Evolutionary conservation across 805 yeast genomes (phyloP).

Genomic region (Pichia kluyveri): DNA sequence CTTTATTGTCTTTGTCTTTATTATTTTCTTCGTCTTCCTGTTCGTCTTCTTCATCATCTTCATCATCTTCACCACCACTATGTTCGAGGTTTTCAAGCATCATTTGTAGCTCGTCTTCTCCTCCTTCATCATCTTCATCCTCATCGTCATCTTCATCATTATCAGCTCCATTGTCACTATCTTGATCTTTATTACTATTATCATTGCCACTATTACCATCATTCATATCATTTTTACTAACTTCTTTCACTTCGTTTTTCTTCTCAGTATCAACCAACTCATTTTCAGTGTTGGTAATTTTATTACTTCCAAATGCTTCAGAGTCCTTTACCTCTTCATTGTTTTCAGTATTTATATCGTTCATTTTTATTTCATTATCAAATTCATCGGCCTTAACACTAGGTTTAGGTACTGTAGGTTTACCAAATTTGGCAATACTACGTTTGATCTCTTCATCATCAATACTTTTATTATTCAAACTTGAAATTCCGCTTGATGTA

Average conservation of each 20-base stretch:
- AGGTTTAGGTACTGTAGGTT: neutral
- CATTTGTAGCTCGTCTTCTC: slow-evolving; percentile 1
- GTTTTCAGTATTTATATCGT: too few relatives aligned
- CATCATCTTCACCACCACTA: neutral
- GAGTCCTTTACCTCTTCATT: neutral
- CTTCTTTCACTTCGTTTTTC: neutral
- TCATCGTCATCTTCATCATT: neutral
- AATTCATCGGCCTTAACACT: neutral
- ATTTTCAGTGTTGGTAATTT: neutral
- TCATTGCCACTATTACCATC: neutral
- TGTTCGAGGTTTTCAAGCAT: slow-evolving; percentile 6
- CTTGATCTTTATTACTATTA: neutral
- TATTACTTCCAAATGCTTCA: neutral
- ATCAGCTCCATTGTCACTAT: neutral
- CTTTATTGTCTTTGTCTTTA: neutral
- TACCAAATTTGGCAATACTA: slow-evolving; percentile 4
- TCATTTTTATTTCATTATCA: neutral
- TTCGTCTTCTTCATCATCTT: neutral
- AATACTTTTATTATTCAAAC: neutral
- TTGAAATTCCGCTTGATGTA: neutral
- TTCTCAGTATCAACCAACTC: neutral
- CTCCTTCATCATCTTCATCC: slow-evolving; percentile 2
- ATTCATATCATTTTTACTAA: neutral
- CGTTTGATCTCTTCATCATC: neutral
- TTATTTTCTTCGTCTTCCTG: neutral